A percentile compares a stretch with the other conserved stretches of the same genome.
Conservation (phyloP, 352 stramenopile genomes). For the Phytopythium litorale region DNA sequence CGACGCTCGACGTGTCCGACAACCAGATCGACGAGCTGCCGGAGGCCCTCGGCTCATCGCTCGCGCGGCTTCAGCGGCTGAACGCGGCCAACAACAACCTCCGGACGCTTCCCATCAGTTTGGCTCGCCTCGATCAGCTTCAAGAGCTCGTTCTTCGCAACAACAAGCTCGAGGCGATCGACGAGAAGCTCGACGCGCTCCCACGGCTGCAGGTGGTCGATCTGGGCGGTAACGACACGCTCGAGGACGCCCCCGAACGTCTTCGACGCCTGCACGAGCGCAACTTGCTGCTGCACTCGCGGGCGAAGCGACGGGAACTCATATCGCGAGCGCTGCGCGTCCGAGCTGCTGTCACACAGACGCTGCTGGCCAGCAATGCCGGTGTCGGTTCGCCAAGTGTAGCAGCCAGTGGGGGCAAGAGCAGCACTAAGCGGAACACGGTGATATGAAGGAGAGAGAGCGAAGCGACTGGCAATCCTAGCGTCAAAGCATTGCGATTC, state of each 20-base stretch:
- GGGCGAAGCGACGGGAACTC: slow-evolving; percentile 55
- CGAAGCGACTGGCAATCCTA: neutral
- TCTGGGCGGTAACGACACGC: slow-evolving; percentile 32
- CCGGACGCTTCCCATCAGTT: slow-evolving; percentile 19
- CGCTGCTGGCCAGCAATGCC: slow-evolving; percentile 14
- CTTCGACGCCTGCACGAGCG: slow-evolving; percentile 56
- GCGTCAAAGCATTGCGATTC: too few relatives aligned
- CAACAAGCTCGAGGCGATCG: slow-evolving; percentile 37
- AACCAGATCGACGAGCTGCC: slow-evolving; percentile 37
- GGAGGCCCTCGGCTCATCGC: slow-evolving; percentile 19
- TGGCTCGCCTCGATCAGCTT: slow-evolving; percentile 26
- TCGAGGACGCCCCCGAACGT: slow-evolving; percentile 37
- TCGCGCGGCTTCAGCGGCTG: slow-evolving; percentile 41
- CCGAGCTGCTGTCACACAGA: slow-evolving; percentile 33
- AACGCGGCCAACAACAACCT: slow-evolving; percentile 40
- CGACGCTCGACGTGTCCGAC: slow-evolving; percentile 31
- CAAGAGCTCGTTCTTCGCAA: slow-evolving; percentile 38
- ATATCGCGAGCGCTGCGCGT: slow-evolving; percentile 56
- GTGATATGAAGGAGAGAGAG: neutral
- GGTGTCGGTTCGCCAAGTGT: neutral
- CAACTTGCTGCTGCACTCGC: slow-evolving; percentile 57
- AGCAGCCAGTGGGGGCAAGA: neutral
- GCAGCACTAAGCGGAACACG: neutral
- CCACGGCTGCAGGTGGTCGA: slow-evolving; percentile 36
- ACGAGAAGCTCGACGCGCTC: slow-evolving; percentile 23